Conservation (phyloP, 1,284 basidiomycete genomes). For the Moesziomyces antarcticus region DNA sequence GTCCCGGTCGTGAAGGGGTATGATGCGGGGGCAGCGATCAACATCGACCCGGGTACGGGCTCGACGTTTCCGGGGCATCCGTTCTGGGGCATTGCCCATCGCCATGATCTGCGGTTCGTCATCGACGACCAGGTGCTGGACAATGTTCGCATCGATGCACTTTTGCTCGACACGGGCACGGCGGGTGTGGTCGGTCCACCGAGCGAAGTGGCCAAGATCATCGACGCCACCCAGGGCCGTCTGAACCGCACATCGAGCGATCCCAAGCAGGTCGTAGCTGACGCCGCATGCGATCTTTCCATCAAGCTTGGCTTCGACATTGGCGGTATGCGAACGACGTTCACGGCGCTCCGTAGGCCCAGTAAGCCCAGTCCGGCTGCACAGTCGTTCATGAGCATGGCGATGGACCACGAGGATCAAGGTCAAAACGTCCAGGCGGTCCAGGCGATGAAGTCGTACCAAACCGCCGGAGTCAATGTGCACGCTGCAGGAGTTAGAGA, state of each 20-base stretch:
- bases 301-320: slow-evolving; percentile 15
- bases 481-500: accelerated
- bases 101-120: slow-evolving; percentile 11
- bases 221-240: not conserved
- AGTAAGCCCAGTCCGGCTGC: no score
- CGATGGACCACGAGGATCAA: no score
- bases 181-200: slow-evolving; percentile 27
- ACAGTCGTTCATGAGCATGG: no score
- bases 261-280: slow-evolving; percentile 2
- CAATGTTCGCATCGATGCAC: slow-evolving; percentile 25
- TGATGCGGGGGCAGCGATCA: not conserved
- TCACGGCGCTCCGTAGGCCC: slow-evolving; percentile 1
- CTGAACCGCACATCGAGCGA: not conserved
- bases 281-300: not conserved
- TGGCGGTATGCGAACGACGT: slow-evolving; percentile 1
- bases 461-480: no score
- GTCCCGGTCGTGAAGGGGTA: slow-evolving; percentile 4
- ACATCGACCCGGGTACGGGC: slow-evolving; percentile 14
- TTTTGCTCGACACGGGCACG: slow-evolving; percentile 33
- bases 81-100: slow-evolving; percentile 41
- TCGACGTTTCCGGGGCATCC: slow-evolving; percentile 15
- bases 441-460: slow-evolving; percentile 2
- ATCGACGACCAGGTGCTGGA: slow-evolving; percentile 1
- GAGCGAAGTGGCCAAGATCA: slow-evolving; percentile 28
- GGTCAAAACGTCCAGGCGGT: no score